Conservation (phyloP, 495 filamentous ascomycete genomes). For the Viridothelium virens region DNA sequence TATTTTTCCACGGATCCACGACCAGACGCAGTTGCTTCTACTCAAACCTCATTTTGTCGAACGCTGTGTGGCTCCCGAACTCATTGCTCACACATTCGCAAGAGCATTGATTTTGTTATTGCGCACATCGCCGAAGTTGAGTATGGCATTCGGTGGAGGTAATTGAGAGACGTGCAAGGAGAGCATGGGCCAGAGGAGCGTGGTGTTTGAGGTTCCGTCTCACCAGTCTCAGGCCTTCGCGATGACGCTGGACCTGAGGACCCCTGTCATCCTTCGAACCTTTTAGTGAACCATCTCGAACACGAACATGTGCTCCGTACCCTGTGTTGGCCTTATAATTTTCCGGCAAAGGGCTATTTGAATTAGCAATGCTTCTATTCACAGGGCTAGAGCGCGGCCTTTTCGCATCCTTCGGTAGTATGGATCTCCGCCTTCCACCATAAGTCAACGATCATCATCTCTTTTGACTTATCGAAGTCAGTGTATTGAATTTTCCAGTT, state of each 20-base stretch:
- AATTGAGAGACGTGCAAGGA: background rate
- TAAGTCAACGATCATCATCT: too few relatives aligned
- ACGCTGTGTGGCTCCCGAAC: background rate
- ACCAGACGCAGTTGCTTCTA: background rate
- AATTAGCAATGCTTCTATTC: too few relatives aligned
- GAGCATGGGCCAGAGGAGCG: background rate
- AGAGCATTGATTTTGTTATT: background rate
- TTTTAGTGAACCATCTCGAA: too few relatives aligned
- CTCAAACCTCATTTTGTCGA: background rate
- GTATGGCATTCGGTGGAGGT: background rate
- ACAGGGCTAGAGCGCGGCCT: too few relatives aligned
- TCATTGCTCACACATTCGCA: too few relatives aligned
- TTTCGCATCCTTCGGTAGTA: too few relatives aligned
- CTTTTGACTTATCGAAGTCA: too few relatives aligned
- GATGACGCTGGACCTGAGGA: background rate
- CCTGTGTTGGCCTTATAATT: too few relatives aligned
- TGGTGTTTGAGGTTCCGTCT: conserved; percentile 6
- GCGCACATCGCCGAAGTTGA: background rate
- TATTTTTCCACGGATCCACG: background rate
- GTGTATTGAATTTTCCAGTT: too few relatives aligned
- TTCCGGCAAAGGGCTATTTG: too few relatives aligned
- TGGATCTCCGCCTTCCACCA: too few relatives aligned
- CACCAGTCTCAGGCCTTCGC: background rate
- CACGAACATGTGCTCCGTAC: too few relatives aligned
- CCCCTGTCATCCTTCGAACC: background rate